Evolutionary conservation across 305 asterid species (phyloP), one percentile per base, ranked within the genome.

Genomic region (Striga hermonthica): DNA sequence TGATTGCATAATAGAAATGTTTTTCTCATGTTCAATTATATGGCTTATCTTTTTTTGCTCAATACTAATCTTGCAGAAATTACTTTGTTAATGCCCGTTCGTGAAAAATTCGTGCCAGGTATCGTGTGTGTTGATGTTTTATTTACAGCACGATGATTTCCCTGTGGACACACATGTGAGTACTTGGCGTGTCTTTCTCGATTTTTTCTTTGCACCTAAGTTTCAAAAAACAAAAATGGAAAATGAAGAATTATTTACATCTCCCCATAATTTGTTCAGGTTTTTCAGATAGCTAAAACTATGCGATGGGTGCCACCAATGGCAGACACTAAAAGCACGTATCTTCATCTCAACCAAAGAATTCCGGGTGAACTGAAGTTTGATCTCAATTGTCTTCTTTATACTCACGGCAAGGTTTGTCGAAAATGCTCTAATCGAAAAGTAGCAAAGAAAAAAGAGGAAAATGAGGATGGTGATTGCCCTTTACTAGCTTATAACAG

Each of bases 151-250:
- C 56, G 95, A 90, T 64, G 96, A 90, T 76, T 88, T 90, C 71
- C 96, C 97, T 0, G 96, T 90, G 58, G 97, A 90, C 80, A 88
- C 96, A 44, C 97, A 88, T 53, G 97, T 90, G 80, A 83, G 95
- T 73, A 5, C 53, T 66, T 70, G 49, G 22, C 35, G 14, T 7
- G 10, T 9, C n/a, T 7, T 9, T 5, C n/a, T 43, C 14, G 1
- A 4, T 55, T 54, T 55, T 56, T 36, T 15, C 8, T 35, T 37
- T 0, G 16, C 16, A n/a, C 8, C 62, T 36, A 58, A 59, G 28
- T 9, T 6, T n/a, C n/a, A 8, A 1, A 39, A 39, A 39, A 9
- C 12, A 9, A 52, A 9, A 8, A 52, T 7, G 4, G 10, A 52
- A 16, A 52, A 15, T 15, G 9, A 4, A 3, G 4, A 4, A 13